Evolutionary conservation across 2,329 filamentous ascomycete species (phyloP), one percentile per base, ranked within the genome.

Genomic region (Orbilia brochopaga): DNA sequence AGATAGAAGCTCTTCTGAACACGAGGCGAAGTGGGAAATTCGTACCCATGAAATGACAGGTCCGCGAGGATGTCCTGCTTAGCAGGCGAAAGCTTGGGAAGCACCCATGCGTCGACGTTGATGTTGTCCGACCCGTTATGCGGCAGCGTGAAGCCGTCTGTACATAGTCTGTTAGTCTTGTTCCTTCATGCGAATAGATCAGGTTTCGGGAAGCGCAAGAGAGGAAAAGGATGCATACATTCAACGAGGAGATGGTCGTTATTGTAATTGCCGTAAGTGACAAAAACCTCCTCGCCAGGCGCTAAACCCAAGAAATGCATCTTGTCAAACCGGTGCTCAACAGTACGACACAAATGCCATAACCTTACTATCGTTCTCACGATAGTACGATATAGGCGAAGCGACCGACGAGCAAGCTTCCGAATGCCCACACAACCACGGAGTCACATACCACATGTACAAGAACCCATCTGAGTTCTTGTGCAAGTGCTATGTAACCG

Each of bases 201-300:
- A n/a, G n/a, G n/a, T n/a, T n/a, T n/a, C n/a, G n/a, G n/a, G n/a
- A n/a, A n/a, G n/a, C n/a, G n/a, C n/a, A n/a, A n/a, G n/a, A n/a
- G n/a, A 52, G 21, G 21, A 13, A 6, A 15, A 3, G 13, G 11
- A 42, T 42, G 37, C 13, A 42, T 46, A 73, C 67, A 92, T 79
- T 91, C 89, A 0, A 85, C 83, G 1, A 92, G 82, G 17, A 92
- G 79, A 74, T 90, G 89, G 77, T 92, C 89, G 73, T 90, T 90
- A 27, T 83, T 83, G 77, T 92, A 89, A 0, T 83, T 78, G 1
- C 90, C 90, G 75, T 92, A 92, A 27, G 84, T 86, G 24, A 90
- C 85, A 69, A 84, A 85, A 0, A 92, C 80, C 79, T 92, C 89
- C 19, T 89, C 85, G 1, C 72, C 66, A 1, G 60, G 42, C n/a